Conservation (phyloP, 2,329 filamentous ascomycete species). For the Cladosporium sp. region DNA sequence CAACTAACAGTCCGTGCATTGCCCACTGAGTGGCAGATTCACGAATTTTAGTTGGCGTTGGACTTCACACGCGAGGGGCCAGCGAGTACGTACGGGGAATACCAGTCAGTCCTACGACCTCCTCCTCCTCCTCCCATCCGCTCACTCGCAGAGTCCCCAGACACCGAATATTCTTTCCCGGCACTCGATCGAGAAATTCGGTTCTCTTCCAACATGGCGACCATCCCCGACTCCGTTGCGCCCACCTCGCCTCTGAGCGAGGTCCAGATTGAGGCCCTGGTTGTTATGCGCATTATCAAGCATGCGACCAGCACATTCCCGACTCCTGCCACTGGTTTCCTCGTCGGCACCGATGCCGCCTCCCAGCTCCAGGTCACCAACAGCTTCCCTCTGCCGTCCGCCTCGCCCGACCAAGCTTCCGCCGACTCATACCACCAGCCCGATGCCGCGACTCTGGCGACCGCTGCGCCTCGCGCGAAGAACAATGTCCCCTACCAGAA, state of each 20-base stretch:
- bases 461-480: slow-evolving; percentile 88
- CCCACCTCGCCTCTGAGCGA: slow-evolving; percentile 60
- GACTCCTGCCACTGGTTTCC: slow-evolving; percentile 79
- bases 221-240: background rate
- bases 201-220: slow-evolving; percentile 22
- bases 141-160: background rate
- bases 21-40: background rate
- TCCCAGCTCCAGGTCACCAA: slow-evolving; percentile 87
- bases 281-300: slow-evolving; percentile 98
- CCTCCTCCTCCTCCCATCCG: background rate
- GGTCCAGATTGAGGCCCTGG: slow-evolving; percentile 92
- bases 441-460: slow-evolving; percentile 67
- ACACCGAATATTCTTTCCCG: background rate
- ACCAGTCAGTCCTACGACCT: background rate
- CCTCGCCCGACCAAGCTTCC: slow-evolving; percentile 61
- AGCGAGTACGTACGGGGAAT: background rate
- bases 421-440: slow-evolving; percentile 70
- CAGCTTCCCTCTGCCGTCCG: slow-evolving; percentile 85
- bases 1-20: no score
- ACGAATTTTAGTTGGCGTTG: background rate
- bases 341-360: slow-evolving; percentile 89
- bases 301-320: slow-evolving; percentile 87
- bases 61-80: background rate
- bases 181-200: background rate
- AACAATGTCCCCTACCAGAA: slow-evolving; percentile 82